Evolutionary conservation across 1,284 basidiomycete species (phyloP), one percentile per base, ranked within the genome.

Genomic region (Tremellales sp.): DNA sequence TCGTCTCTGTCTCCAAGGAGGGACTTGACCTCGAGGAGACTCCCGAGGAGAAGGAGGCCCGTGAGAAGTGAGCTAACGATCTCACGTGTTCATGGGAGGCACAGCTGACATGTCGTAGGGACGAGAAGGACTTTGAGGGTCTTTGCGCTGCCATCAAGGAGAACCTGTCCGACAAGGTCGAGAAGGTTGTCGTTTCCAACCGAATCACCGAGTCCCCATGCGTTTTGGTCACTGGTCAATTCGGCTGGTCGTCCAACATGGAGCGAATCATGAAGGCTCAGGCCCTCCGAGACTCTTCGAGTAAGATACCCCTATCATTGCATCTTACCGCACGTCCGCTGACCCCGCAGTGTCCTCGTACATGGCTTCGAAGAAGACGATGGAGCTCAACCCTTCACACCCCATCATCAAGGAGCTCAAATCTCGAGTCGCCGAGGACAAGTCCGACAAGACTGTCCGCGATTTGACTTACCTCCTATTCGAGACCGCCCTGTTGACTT

Each of bases 251-350:
- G 42, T 92, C 93, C 60, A 97, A 97, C 84, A 97, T 97, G 93
- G 90, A 97, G 78, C 88, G 94, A 75, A 97, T 98, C 82, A 98
- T 98, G 96, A 97, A 97, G 80, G 93, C 94, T 15, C 96, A 98
- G 78, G 94, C 94, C 42, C 86, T 97, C 53, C 89, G 94, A 65
- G 94, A 98, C 76, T 92, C 93, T 22, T 93, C 89, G 56, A 97
- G 46, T 55, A 37, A 49, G 45, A 51, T 10, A 31, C 29, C 15
- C 29, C 8, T 8, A 31, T 8, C 29, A 31, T 8, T 31, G 29
- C 15, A 31, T 13, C 33, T 36, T 31, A 23, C 22, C n/a, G n/a
- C n/a, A n/a, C n/a, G n/a, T n/a, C n/a, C n/a, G n/a, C n/a, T n/a
- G n/a, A n/a, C n/a, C n/a, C 24, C 7, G n/a, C 89, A 96, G 77